Evolutionary conservation across 371 early-diverging fungal species (phyloP).

Genomic region (Rhizopus arrhizus): DNA sequence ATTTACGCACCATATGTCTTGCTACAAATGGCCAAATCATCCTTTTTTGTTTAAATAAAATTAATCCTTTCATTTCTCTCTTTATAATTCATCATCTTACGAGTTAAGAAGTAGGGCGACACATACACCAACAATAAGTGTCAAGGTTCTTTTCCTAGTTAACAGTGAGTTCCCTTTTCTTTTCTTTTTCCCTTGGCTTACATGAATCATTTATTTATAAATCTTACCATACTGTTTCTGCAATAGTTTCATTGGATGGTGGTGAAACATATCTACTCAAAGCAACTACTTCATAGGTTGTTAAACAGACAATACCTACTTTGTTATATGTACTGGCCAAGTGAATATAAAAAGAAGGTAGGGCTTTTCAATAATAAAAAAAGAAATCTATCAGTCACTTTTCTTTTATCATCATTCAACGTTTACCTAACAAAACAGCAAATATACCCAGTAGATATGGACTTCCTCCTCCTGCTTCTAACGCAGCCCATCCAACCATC

Average conservation of each 20-base stretch:
- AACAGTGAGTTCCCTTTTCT: neutral
- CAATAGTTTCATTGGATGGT: constrained; percentile 37
- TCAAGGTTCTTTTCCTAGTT: constrained; percentile 52
- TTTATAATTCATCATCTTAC: constrained; percentile 22
- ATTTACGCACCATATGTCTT: constrained; percentile 58
- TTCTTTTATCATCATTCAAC: no score
- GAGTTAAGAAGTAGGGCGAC: constrained; percentile 56
- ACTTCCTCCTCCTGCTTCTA: constrained; percentile 47
- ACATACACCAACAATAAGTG: constrained; percentile 59
- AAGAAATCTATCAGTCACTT: neutral
- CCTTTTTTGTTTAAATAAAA: constrained; percentile 22
- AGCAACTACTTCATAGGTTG: constrained; percentile 49
- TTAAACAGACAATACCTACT: constrained; percentile 47
- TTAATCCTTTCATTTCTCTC: neutral
- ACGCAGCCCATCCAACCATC: constrained; percentile 53
- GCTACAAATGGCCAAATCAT: constrained; percentile 68
- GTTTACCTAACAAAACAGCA: constrained; percentile 57
- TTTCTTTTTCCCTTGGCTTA: neutral
- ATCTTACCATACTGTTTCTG: constrained; percentile 46
- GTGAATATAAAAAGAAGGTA: constrained; percentile 52
- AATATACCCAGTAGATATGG: constrained; percentile 58
- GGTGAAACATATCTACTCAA: constrained; percentile 39
- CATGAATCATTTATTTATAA: neutral
- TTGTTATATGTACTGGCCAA: constrained; percentile 49
- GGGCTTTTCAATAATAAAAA: constrained; percentile 29